Percentiles rank a stretch among this genome's conserved stretches.
phyloP scores from a whole-genome alignment of 2,329 filamentous ascomycete genomes.

The Dactylellina sp. region DNA sequence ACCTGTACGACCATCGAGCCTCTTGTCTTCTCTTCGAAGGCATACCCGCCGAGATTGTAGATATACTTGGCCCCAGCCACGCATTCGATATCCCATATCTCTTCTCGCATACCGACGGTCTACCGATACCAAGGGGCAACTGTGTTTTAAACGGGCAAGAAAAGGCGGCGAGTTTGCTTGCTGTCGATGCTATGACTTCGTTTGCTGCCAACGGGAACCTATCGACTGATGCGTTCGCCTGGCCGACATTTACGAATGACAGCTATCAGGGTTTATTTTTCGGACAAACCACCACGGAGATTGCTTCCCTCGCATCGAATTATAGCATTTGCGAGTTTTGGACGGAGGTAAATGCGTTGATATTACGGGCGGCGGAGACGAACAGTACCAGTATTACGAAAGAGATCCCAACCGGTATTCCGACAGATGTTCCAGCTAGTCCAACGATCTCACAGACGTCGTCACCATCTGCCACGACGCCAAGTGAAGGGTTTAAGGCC shows the following conservation, averaged over 20 bases:
- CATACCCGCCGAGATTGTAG: background rate
- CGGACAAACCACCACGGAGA: slow-evolving; percentile 23
- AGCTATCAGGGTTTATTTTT: slow-evolving; percentile 35
- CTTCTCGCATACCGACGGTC: slow-evolving; percentile 13
- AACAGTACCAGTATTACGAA: slow-evolving; percentile 24
- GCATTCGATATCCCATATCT: slow-evolving; percentile 26
- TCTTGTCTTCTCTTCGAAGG: slow-evolving; percentile 4
- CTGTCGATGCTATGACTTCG: slow-evolving; percentile 19
- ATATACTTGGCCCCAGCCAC: slow-evolving; percentile 25
- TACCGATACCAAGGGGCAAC: slow-evolving; percentile 29
- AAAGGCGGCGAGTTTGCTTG: slow-evolving; percentile 12
- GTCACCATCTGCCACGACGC: slow-evolving; percentile 8
- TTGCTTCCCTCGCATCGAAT: slow-evolving; percentile 7
- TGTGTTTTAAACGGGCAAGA: slow-evolving; percentile 26
- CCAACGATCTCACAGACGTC: slow-evolving; percentile 13
- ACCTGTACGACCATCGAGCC: slow-evolving; percentile 26
- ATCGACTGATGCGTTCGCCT: slow-evolving; percentile 22
- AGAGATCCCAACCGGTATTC: slow-evolving; percentile 17
- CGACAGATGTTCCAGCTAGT: slow-evolving; percentile 4
- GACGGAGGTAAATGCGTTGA: slow-evolving; percentile 18
- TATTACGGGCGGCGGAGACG: slow-evolving; percentile 25
- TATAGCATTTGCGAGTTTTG: slow-evolving; percentile 44
- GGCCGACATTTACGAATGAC: slow-evolving; percentile 35
- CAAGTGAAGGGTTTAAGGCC: slow-evolving; percentile 7
- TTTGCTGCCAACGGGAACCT: slow-evolving; percentile 24